A percentile compares a stretch with the other conserved stretches of the same genome.
Conservation (phyloP, 805 yeast species). For the Saccharomycopsis sp. region DNA sequence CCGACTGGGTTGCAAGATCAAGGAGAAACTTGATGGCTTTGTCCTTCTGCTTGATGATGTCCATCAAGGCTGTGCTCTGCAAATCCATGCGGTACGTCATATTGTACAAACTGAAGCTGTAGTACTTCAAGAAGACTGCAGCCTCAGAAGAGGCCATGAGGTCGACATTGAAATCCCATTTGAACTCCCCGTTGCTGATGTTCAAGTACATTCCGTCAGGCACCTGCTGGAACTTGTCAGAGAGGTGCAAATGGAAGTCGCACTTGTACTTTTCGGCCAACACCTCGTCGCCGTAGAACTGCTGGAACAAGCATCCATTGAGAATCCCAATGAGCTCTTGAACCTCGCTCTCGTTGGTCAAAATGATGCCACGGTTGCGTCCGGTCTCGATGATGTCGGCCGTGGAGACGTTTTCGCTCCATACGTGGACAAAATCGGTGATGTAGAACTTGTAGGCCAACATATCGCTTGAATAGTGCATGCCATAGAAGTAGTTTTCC, state of each 20-base stretch:
- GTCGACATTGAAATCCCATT: conserved; percentile 17
- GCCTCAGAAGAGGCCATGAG: neutral
- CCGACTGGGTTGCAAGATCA: neutral
- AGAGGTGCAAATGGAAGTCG: conserved; percentile 4
- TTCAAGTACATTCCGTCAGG: conserved; percentile 4
- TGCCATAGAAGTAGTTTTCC: conserved; percentile 10
- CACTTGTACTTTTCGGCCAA: conserved; percentile 1
- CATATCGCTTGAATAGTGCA: conserved; percentile 8
- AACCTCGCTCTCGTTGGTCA: conserved; percentile 5
- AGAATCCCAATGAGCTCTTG: conserved; percentile 9
- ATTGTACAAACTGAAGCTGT: conserved; percentile 14
- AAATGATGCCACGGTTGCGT: neutral
- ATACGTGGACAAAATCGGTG: conserved; percentile 17
- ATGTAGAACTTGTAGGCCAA: conserved; percentile 12
- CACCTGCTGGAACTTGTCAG: conserved; percentile 1
- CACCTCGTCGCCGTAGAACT: conserved; percentile 2
- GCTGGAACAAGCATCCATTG: conserved; percentile 15
- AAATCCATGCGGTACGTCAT: conserved; percentile 6
- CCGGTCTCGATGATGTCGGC: conserved; percentile 6
- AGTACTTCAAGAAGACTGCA: conserved; percentile 6
- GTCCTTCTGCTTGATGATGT: conserved; percentile 12
- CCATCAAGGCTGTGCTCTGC: conserved; percentile 2
- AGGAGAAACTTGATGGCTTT: conserved; percentile 7
- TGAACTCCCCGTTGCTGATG: conserved; percentile 5
- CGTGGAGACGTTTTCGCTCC: conserved; percentile 7